phyloP scores from a whole-genome alignment of 176 grass and related monocot species.

The Triticum turgidum region DNA sequence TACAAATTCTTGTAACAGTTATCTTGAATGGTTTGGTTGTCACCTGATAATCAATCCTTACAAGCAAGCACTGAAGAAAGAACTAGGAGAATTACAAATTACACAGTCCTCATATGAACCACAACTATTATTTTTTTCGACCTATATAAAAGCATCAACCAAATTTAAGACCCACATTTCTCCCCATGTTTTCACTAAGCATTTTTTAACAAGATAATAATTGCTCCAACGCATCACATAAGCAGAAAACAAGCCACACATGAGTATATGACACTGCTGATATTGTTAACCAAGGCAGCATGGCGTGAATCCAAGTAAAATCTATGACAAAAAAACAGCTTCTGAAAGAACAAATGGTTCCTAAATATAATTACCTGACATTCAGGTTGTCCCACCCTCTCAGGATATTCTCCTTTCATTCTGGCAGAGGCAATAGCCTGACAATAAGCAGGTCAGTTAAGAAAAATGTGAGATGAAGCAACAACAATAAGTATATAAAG shows the following conservation, averaged over 20 bases:
- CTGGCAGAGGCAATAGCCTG: constrained; percentile 99
- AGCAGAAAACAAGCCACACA: background rate
- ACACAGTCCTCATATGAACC: background rate
- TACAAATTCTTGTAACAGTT: background rate
- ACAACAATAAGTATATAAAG: background rate
- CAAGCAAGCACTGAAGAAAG: background rate
- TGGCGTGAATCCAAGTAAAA: background rate
- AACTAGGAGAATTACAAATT: background rate
- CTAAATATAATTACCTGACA: constrained; percentile 69
- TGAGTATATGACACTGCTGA: background rate
- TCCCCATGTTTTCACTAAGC: background rate
- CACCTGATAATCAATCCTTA: background rate
- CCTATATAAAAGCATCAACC: background rate
- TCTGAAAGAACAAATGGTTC: constrained; percentile 18
- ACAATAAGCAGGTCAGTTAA: constrained; percentile 51
- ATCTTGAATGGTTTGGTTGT: background rate
- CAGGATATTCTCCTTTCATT: constrained; percentile 97
- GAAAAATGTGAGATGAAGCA: constrained; percentile 33
- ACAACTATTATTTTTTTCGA: background rate
- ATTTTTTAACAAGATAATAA: background rate
- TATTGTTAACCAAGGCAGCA: background rate
- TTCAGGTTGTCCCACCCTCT: constrained; percentile 93
- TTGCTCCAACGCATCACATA: background rate
- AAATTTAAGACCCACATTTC: constrained; percentile 6
- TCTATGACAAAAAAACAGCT: background rate